Evolutionary conservation across 179 eudicot genomes (phyloP).

Genomic region (Vitellaria paradoxa): DNA sequence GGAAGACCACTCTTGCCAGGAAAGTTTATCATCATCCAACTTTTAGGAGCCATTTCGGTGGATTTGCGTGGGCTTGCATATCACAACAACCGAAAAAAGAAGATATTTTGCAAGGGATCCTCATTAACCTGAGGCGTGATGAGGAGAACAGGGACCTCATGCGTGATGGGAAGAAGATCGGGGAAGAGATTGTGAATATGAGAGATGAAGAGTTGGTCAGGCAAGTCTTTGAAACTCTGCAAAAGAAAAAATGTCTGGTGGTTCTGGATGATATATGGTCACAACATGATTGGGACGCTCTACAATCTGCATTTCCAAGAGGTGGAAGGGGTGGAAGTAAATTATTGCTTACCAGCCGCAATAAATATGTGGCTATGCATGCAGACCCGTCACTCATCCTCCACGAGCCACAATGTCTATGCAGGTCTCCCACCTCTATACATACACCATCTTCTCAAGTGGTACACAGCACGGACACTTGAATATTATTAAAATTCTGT

Average conservation of each 20-base stretch:
- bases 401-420: too few species aligned
- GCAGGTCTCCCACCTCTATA: too few species aligned
- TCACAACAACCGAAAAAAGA: conserved; percentile 17
- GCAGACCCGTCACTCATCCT: not conserved
- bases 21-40: conserved; percentile 7
- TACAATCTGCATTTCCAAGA: conserved; percentile 17
- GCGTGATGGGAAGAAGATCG: not conserved
- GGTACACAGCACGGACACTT: too few species aligned
- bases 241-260: conserved; percentile 10
- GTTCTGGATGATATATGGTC: not conserved
- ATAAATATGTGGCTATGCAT: not conserved
- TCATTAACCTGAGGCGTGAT: conserved; percentile 10
- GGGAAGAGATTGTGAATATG: not conserved
- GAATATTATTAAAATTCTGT: too few species aligned
- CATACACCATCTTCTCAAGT: too few species aligned
- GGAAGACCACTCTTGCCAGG: conserved; percentile 28
- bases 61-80: conserved; percentile 25
- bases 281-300: conserved; percentile 12
- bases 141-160: too few species aligned
- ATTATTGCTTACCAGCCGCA: conserved; percentile 25
- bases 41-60: conserved; percentile 8
- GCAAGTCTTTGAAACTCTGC: not conserved
- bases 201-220: conserved; percentile 14
- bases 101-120: conserved; percentile 1
- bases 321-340: conserved; percentile 24